A percentile compares a stretch with the other conserved stretches of the same genome.
These are phyloP conservation scores for Eutrema heterophyllum DNA, from an alignment of 345 rosid species.

Conservation along the genomic window DNA sequence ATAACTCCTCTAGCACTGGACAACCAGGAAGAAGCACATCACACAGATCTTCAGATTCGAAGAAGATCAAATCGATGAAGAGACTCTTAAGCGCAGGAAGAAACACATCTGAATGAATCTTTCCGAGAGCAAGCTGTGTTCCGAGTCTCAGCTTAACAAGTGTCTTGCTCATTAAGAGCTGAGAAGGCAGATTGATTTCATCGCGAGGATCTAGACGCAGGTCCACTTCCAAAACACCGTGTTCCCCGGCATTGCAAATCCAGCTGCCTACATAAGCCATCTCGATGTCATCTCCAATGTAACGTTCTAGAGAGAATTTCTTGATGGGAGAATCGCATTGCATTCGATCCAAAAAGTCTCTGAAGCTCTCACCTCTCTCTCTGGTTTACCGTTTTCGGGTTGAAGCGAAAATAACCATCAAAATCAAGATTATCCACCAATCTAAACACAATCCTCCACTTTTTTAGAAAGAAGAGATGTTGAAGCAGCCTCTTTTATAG, in stretches of 20 bases:
- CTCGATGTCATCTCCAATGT: neutral
- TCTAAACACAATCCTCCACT: neutral
- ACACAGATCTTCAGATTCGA: neutral
- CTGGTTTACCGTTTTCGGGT: neutral
- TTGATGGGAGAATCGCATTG: neutral
- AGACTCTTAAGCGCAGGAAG: constrained; percentile 19
- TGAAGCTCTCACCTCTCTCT: neutral
- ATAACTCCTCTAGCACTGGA: neutral
- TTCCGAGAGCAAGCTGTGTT: neutral
- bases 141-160: constrained; percentile 12
- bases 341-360: neutral
- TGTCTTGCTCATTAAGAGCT: neutral
- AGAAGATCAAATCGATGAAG: neutral
- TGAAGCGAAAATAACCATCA: neutral
- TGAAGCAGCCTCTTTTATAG: neutral
- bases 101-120: neutral
- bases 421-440: neutral
- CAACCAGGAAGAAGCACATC: neutral
- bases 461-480: neutral
- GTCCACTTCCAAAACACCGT: neutral
- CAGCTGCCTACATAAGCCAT: neutral
- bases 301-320: neutral
- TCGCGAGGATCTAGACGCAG: neutral
- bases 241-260: neutral
- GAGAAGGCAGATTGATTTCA: neutral